These are phyloP conservation scores for Trametes maxima DNA, from an alignment of 768 basidiomycete species.

Conservation along the genomic window DNA sequence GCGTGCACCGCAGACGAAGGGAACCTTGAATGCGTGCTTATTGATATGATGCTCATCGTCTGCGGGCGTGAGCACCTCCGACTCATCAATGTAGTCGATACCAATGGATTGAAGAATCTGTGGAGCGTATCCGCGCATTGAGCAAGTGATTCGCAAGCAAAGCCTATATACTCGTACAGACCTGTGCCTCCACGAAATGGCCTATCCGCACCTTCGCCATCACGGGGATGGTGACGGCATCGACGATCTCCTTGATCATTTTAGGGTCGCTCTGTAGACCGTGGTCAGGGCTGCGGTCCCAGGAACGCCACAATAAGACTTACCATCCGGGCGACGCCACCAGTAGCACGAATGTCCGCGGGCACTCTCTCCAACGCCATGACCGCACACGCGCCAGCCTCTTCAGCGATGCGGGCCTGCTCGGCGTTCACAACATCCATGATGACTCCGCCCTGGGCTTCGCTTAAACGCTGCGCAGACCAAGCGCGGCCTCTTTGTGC, in stretches of 20 bases:
- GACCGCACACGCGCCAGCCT: constrained; percentile 96
- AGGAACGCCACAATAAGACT: constrained; percentile 28
- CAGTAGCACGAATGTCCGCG: constrained; percentile 88
- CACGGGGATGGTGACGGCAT: constrained; percentile 94
- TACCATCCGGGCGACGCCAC: constrained; percentile 97
- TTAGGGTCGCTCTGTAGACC: constrained; percentile 77
- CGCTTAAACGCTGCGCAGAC: constrained; percentile 6
- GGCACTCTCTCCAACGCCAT: constrained; percentile 97
- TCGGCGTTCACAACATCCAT: constrained; percentile 94
- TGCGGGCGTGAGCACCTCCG: constrained; percentile 92
- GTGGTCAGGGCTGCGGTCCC: neutral
- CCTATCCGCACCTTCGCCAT: constrained; percentile 98
- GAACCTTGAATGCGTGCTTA: constrained; percentile 93
- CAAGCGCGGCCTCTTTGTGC: neutral
- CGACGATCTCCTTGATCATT: constrained; percentile 96
- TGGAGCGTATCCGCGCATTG: neutral
- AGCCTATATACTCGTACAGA: constrained; percentile 31
- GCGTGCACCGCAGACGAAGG: constrained; percentile 95
- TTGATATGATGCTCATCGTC: constrained; percentile 97
- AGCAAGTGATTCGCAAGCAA: neutral
- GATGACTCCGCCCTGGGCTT: constrained; percentile 74
- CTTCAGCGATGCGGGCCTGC: constrained; percentile 94
- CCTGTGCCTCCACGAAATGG: constrained; percentile 96
- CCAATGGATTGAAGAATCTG: constrained; percentile 94
- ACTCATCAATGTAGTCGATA: constrained; percentile 96